These are phyloP conservation scores for Aspergillus terreus DNA, from an alignment of 2,329 filamentous ascomycete species.

Conservation along the genomic window DNA sequence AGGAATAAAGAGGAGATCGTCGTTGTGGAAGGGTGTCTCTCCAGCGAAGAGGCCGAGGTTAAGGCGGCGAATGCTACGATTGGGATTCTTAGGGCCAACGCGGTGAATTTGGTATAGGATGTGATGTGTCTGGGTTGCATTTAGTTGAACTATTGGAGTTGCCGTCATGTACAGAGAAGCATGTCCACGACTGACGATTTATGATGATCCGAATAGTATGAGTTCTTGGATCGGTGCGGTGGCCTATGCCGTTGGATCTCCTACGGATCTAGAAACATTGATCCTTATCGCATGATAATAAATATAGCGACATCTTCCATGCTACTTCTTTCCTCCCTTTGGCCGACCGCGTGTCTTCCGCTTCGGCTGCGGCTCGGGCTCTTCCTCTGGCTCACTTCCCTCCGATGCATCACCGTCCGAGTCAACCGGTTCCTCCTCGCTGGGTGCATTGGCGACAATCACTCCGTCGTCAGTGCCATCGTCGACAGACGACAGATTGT, in stretches of 20 bases:
- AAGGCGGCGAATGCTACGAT: conserved; percentile 20
- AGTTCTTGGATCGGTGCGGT: neutral
- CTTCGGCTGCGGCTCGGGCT: conserved; percentile 13
- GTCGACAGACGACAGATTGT: conserved; percentile 16
- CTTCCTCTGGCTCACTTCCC: conserved; percentile 7
- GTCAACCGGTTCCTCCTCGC: conserved; percentile 25
- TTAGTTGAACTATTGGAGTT: neutral
- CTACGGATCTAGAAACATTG: no score
- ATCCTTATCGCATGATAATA: no score
- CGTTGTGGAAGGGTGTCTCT: conserved; percentile 20
- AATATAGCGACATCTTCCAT: conserved; percentile 8
- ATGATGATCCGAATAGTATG: neutral
- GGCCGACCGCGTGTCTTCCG: conserved; percentile 22
- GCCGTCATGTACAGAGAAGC: neutral
- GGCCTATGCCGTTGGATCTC: no score
- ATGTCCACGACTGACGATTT: neutral
- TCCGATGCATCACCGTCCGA: conserved; percentile 19
- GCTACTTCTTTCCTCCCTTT: conserved; percentile 21
- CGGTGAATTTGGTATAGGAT: neutral
- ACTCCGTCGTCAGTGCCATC: conserved; percentile 25
- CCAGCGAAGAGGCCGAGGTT: conserved; percentile 28
- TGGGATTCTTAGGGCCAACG: conserved; percentile 7
- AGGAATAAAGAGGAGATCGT: conserved; percentile 16
- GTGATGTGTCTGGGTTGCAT: neutral
- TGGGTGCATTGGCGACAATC: conserved; percentile 17